Evolutionary conservation across 306 rosid species (phyloP), one percentile per base, ranked within the genome.

Genomic region (Cucumis hystrix): DNA sequence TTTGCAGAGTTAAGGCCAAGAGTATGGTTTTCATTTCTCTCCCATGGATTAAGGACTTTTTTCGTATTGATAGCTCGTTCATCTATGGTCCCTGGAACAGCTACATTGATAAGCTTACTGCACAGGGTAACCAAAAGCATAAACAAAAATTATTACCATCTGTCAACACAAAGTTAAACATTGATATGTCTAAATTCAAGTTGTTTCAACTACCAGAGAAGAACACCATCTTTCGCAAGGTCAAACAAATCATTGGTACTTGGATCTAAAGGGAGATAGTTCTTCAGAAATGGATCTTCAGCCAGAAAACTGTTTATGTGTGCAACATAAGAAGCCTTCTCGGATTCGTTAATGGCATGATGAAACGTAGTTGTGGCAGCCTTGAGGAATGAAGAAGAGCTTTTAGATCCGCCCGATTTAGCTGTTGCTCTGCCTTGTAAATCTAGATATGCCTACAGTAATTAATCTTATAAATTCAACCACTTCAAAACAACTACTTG

Each of bases 81-180:
- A 65, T 96, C 99, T 79, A 96, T 92, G 81, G 99, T 96, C 88
- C 99, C 99, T 61, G 99, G 97, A 85, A 91, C 99, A 69, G 99
- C 98, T 63, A 96, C 54, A 78, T 96, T 96, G 80, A 96, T 96
- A 74, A 96, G 99, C 87, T 96, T 96, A 82, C 98, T 96, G 89
- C 86, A 87, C 72, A 43, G 70, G 81, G 57, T 79, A 83, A 62
- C 76, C 79, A 73, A 80, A 74, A 81, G 74, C 85, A 85, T 78
- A 61, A 80, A 69, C 82, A 81, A 79, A 86, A 40, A 76, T 62
- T 5, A 39, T 47, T 57, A 68, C 64, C 23, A 67, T 25, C 72
- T 18, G 49, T 12, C 23, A 28, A 23, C 39, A 56, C 59, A 45
- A 51, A 30, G 9, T 49, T 37, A 33, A 49, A 74, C 62, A 74